Evolutionary conservation across 257 asterid species (phyloP), one percentile per base, ranked within the genome.

Genomic region (Thymus quinquecostatus): DNA sequence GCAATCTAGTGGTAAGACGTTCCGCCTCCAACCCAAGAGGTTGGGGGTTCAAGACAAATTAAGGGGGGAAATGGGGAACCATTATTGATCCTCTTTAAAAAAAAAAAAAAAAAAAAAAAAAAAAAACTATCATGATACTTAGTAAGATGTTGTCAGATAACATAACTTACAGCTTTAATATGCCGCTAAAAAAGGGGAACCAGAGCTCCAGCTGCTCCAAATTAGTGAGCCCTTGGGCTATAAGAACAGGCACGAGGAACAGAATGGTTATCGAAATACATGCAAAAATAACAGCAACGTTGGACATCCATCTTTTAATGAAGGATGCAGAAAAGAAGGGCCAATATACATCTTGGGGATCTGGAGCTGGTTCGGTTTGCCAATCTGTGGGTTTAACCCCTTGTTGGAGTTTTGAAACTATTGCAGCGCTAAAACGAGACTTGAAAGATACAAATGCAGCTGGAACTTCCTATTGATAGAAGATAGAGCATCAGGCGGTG

Each of bases 371-470:
- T 82, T 95, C 99, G 7, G 96, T 84, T 43, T 83, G 80, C 99
- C 99, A 95, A 77, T 92, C 89, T 7, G 96, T 89, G 50, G 99
- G 99, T 51, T 87, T 88, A 45, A 86, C 71, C 64, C 96, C 96
- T 77, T 91, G 99, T 80, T 79, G 95, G 36, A 92, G 77, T 61
- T 86, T 86, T 49, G 60, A 27, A 9, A 54, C 60, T 54, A 54
- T 28, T 54, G 60, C 60, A 54, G 60, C 60, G n/a, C 60, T 54
- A 21, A 54, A 84, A 72, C 97, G 93, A 48, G 98, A 66, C 85
- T 89, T 92, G 82, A 95, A 95, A 78, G 96, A 92, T 64, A 95
- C 98, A 81, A 95, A 95, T 60, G 99, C 99, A 40, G 98, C 99
- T 38, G 88, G 85, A 78, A 89, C 91, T 79, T 92, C 97, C 99